Evolutionary conservation across 805 yeast species (phyloP).

Genomic region (Ogataea pilisensis): DNA sequence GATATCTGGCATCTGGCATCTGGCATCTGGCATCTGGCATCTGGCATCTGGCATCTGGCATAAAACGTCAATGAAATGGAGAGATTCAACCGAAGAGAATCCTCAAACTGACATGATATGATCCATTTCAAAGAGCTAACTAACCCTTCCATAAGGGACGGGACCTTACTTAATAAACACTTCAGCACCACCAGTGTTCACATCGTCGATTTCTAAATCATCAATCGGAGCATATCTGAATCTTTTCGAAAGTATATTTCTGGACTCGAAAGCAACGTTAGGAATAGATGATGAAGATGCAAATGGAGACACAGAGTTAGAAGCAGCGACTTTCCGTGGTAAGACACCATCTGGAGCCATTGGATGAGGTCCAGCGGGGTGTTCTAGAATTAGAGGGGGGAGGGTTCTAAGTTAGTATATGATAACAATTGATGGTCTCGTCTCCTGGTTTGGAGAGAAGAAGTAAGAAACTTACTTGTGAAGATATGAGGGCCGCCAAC

Average conservation of each 20-base stretch:
- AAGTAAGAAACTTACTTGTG: conserved; percentile 36
- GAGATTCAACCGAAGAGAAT: too few relatives aligned
- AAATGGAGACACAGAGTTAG: conserved; percentile 5
- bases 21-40: too few relatives aligned
- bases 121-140: too few relatives aligned
- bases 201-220: conserved; percentile 68
- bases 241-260: conserved; percentile 66
- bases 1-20: too few relatives aligned
- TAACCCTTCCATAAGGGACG: too few relatives aligned
- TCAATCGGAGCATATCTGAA: conserved; percentile 65
- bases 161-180: conserved; percentile 41
- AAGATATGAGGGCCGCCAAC: conserved; percentile 73
- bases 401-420: neutral
- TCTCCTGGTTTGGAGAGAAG: neutral
- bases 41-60: too few relatives aligned
- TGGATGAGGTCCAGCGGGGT: conserved; percentile 30
- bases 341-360: conserved; percentile 34
- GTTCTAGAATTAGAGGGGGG: conserved; percentile 9
- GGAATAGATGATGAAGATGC: conserved; percentile 7
- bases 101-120: too few relatives aligned
- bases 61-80: too few relatives aligned
- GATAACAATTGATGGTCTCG: too few relatives aligned
- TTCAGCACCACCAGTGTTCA: conserved; percentile 82
- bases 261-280: conserved; percentile 37
- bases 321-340: conserved; percentile 14